Percentiles rank a stretch among this genome's conserved stretches.
phyloP scores from a whole-genome alignment of 2,329 filamentous ascomycete species.

The Mollisia scopiformis region DNA sequence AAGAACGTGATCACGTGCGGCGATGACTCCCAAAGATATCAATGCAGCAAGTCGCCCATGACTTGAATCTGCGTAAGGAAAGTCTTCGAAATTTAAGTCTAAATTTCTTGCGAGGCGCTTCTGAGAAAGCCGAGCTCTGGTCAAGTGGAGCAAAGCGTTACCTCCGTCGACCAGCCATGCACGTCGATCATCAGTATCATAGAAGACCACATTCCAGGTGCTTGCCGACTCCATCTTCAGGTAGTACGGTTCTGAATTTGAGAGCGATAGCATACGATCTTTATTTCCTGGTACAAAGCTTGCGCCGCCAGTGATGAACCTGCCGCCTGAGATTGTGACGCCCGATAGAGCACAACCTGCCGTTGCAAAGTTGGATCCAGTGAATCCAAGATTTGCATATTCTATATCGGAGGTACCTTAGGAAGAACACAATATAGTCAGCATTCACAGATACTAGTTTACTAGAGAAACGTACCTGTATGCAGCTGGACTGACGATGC shows the following conservation, averaged over 20 bases:
- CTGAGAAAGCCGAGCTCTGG: conserved; percentile 3
- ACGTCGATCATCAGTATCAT: conserved; percentile 5
- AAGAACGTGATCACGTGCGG: neutral
- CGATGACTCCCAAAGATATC: neutral
- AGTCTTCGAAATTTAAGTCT: neutral
- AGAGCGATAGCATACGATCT: neutral
- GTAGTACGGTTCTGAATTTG: neutral
- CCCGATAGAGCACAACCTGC: neutral
- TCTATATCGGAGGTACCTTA: neutral
- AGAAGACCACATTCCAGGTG: conserved; percentile 12
- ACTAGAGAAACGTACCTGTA: neutral
- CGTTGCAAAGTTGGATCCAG: neutral
- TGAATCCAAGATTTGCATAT: neutral
- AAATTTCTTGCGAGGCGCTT: neutral
- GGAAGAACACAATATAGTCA: neutral
- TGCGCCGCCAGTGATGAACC: neutral
- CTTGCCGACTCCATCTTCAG: neutral
- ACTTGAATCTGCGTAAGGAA: neutral
- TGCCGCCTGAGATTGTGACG: neutral
- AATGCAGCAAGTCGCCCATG: neutral
- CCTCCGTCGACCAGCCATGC: conserved; percentile 19
- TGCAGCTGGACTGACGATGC: neutral
- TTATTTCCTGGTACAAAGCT: neutral
- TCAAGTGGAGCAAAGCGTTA: conserved; percentile 17
- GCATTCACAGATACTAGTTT: no score